Percentiles rank a stretch among this genome's conserved stretches.
Conservation (phyloP, 495 filamentous ascomycete genomes). For the Cryomyces minteri region DNA sequence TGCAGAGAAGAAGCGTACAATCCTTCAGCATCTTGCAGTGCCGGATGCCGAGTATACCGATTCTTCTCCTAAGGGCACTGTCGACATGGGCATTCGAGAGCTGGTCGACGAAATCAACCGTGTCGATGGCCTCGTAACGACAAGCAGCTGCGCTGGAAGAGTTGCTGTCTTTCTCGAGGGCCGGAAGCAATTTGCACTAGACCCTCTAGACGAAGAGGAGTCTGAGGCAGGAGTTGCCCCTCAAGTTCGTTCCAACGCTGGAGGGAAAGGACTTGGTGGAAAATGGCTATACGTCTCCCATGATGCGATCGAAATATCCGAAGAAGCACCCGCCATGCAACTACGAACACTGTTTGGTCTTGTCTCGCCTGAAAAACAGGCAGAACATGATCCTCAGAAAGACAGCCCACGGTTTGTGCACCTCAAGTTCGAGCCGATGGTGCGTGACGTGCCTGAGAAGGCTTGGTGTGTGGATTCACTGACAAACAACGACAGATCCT, state of each 20-base stretch:
- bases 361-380: no score
- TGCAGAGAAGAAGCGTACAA: conserved; percentile 38
- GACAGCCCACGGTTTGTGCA: conserved; percentile 35
- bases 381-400: no score
- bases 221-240: not conserved
- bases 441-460: conserved; percentile 21
- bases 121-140: conserved; percentile 59
- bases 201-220: not conserved
- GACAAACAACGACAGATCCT: conserved; percentile 44
- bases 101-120: conserved; percentile 61
- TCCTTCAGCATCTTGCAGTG: conserved; percentile 42
- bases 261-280: conserved; percentile 34
- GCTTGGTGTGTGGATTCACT: not conserved
- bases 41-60: conserved; percentile 54
- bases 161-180: conserved; percentile 74
- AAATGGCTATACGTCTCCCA: conserved; percentile 81
- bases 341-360: not conserved
- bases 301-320: conserved; percentile 34
- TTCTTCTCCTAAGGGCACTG: conserved; percentile 66
- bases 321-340: not conserved
- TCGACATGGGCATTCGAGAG: conserved; percentile 58
- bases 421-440: conserved; percentile 92
- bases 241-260: not conserved
- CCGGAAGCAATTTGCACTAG: conserved; percentile 19
- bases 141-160: conserved; percentile 77